Evolutionary conservation across 2,329 filamentous ascomycete species (phyloP).

Genomic region (Talaromyces verruculosus): DNA sequence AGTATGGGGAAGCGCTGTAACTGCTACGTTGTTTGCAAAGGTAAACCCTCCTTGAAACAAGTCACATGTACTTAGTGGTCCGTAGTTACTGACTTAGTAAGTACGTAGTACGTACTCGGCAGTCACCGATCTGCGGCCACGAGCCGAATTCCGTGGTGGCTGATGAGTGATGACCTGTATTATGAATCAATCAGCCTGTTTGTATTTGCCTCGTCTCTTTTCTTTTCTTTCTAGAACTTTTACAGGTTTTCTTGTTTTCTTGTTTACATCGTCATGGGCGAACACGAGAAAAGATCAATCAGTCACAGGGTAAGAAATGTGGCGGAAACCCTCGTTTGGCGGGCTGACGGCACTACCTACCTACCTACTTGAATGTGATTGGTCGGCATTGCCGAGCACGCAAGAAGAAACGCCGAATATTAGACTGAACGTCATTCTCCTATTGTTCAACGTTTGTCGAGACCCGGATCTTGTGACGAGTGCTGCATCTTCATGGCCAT

Average conservation of each 20-base stretch:
- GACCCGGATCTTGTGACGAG: neutral
- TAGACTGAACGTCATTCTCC: neutral
- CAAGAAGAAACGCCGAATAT: neutral
- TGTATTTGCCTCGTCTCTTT: neutral
- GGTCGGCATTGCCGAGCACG: neutral
- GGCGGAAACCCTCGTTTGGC: neutral
- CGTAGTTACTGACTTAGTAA: neutral
- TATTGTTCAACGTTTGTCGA: neutral
- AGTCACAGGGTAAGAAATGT: neutral
- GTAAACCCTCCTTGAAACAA: neutral
- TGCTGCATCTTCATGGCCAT: neutral
- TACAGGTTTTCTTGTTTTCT: too few relatives aligned
- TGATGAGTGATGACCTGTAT: neutral
- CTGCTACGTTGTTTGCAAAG: neutral
- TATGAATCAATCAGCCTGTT: neutral
- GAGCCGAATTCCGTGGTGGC: neutral
- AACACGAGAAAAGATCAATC: neutral
- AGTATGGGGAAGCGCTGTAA: neutral
- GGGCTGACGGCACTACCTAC: neutral
- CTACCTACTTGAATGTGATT: neutral
- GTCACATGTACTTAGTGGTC: neutral
- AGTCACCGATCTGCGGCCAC: neutral
- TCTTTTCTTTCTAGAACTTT: neutral
- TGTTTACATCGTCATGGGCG: neutral
- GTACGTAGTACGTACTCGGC: neutral